phyloP scores from a whole-genome alignment of 192 early-diverging fungal genomes.

The Funneliformis mosseae region DNA sequence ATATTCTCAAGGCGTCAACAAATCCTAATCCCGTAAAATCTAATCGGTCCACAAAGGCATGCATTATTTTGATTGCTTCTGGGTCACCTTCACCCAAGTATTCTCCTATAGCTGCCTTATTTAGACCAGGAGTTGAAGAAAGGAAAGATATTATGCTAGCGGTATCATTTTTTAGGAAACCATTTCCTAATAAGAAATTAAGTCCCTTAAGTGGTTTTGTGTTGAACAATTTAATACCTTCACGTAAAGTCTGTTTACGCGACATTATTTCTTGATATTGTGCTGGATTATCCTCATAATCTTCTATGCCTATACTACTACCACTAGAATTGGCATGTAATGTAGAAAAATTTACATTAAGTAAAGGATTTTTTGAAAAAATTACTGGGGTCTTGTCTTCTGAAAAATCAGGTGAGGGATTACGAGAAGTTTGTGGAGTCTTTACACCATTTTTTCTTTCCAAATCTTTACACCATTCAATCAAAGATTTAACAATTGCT shows the following conservation, averaged over 20 bases:
- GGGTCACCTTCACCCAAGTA: conserved; percentile 90
- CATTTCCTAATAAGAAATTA: conserved; percentile 73
- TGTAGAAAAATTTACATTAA: conserved; percentile 38
- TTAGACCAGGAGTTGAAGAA: conserved; percentile 72
- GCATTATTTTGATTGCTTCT: conserved; percentile 91
- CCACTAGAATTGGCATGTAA: conserved; percentile 42
- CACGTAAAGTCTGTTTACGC: conserved; percentile 79
- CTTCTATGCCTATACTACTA: conserved; percentile 39
- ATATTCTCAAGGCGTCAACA: conserved; percentile 79
- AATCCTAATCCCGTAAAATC: conserved; percentile 75
- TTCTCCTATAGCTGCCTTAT: conserved; percentile 89
- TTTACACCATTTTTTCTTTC: conserved; percentile 28
- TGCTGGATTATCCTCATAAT: conserved; percentile 78
- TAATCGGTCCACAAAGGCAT: conserved; percentile 89
- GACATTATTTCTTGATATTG: conserved; percentile 82
- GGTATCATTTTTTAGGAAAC: conserved; percentile 73
- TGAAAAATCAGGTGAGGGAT: not conserved
- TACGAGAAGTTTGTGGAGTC: not conserved
- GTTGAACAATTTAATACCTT: conserved; percentile 80
- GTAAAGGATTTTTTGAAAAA: conserved; percentile 48
- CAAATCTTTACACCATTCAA: conserved; percentile 65
- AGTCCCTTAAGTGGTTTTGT: conserved; percentile 87
- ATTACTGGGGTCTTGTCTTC: conserved; percentile 42
- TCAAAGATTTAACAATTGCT: conserved; percentile 65
- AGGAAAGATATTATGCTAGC: conserved; percentile 77